Percentiles rank a stretch among this genome's conserved stretches.
Evolutionary conservation across 495 filamentous ascomycete species (phyloP).

Genomic region (Thozetella sp.): DNA sequence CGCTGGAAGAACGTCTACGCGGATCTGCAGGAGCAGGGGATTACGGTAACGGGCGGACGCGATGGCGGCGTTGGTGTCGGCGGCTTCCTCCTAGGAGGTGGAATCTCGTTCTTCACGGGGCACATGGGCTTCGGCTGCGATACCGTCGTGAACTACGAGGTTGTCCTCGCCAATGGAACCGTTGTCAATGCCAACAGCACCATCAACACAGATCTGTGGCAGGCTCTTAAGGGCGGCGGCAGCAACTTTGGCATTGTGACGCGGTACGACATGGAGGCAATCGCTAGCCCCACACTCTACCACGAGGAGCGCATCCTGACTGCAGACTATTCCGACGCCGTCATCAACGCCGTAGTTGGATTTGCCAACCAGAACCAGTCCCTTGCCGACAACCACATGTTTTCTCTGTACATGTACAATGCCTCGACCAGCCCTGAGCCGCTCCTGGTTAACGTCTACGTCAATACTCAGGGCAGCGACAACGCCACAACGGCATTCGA

Average conservation of each 20-base stretch:
- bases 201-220: conserved; percentile 47
- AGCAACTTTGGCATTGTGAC: conserved; percentile 62
- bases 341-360: neutral
- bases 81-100: conserved; percentile 42
- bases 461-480: neutral
- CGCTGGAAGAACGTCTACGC: conserved; percentile 42
- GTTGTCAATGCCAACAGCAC: conserved; percentile 47
- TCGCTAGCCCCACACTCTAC: conserved; percentile 11
- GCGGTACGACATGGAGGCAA: conserved; percentile 41
- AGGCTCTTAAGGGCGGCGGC: conserved; percentile 55
- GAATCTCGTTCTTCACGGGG: conserved; percentile 40
- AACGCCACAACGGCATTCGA: neutral
- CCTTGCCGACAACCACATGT: neutral
- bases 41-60: conserved; percentile 40
- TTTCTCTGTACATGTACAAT: neutral
- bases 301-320: neutral
- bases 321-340: neutral
- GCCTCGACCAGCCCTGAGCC: neutral
- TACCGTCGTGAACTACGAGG: conserved; percentile 47
- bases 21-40: conserved; percentile 22
- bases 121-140: conserved; percentile 47
- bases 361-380: neutral
- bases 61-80: conserved; percentile 42
- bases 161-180: conserved; percentile 52
- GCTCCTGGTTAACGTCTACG: neutral